Evolutionary conservation across 1,284 basidiomycete genomes (phyloP), one percentile per base, ranked within the genome.

Genomic region (Microbotryum intermedium): DNA sequence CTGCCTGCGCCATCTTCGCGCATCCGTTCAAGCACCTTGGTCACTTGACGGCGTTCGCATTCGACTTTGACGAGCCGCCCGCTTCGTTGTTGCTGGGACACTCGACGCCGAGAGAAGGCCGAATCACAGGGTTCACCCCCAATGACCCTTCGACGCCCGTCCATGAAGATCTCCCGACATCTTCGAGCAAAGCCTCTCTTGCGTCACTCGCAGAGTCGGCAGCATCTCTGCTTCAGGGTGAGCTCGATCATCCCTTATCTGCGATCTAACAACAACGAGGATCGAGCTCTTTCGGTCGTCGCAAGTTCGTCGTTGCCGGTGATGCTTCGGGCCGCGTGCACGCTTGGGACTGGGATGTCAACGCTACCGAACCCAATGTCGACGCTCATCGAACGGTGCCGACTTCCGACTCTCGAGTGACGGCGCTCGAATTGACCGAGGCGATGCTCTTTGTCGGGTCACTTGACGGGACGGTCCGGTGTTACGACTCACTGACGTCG

Each of bases 381-480:
- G 58, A 60, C 50, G 50, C 59, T 18, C 60, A 58, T 28, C 53
- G 51, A 4, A 52, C 55, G 16, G 52, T 52, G 5, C 44, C 52
- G 43, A 50, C 57, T 3, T 65, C 53, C 57, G 50, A 59, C 9
- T 57, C 34, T 5, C 52, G 58, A 30, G 62, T 71, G 10, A 71
- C 70, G 3, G 66, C 66, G 26, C 51, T 71, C 11, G 66, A 59
- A 10, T 6, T 65, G 11, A 62, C 57, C 1, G 63, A 66, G 10
- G 63, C 59, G 1, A 58, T 64, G 7, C 29, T 70, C 3, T 59
- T 71, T 29, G 61, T 70, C 6, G 70, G 70, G 8, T 51, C 34
- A 0, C 64, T 69, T 25, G 67, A 69, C 45, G 70, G 70, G 13
- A 64, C 62, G 9, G 52, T 71, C 2, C 63, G 67, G 3, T 56